Evolutionary conservation across 208 protist species (phyloP).

Genomic region (Lotmaria passim): DNA sequence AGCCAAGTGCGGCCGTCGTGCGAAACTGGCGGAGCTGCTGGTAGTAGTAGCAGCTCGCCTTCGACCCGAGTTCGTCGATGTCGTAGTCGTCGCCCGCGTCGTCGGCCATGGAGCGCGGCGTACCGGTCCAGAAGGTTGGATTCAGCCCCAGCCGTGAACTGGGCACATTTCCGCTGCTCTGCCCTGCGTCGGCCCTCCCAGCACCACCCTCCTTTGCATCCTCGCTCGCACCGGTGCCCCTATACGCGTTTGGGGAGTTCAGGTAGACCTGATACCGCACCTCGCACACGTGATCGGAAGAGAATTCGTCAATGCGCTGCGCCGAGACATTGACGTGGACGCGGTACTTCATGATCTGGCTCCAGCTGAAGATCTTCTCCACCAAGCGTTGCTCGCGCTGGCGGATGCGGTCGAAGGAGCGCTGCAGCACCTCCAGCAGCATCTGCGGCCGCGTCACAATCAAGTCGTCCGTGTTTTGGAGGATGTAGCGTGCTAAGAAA

Average conservation of each 20-base stretch:
- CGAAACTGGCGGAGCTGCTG: conserved; percentile 20
- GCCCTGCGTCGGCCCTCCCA: background rate
- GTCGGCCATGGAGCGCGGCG: background rate
- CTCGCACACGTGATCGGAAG: conserved; percentile 36
- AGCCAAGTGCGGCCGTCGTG: conserved; percentile 12
- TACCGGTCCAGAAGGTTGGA: background rate
- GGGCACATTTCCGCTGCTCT: background rate
- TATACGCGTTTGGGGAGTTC: background rate
- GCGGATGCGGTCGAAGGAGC: conserved; percentile 29
- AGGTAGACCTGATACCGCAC: conserved; percentile 18
- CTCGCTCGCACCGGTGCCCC: background rate
- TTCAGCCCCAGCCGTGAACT: background rate
- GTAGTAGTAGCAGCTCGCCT: conserved; percentile 27
- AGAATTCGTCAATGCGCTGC: conserved; percentile 38
- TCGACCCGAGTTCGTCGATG: background rate
- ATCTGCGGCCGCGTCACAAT: background rate
- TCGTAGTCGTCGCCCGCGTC: conserved; percentile 5
- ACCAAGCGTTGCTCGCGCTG: conserved; percentile 25
- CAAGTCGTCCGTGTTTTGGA: conserved; percentile 18
- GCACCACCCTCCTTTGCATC: background rate
- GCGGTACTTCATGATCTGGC: conserved; percentile 55
- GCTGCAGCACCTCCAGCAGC: conserved; percentile 36
- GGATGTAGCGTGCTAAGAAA: conserved; percentile 25
- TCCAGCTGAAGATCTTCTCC: conserved; percentile 39
- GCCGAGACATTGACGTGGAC: conserved; percentile 48